Base-by-base conservation (phyloP, 805 yeast genomes). In the Metschnikowia gelsemii region DNA sequence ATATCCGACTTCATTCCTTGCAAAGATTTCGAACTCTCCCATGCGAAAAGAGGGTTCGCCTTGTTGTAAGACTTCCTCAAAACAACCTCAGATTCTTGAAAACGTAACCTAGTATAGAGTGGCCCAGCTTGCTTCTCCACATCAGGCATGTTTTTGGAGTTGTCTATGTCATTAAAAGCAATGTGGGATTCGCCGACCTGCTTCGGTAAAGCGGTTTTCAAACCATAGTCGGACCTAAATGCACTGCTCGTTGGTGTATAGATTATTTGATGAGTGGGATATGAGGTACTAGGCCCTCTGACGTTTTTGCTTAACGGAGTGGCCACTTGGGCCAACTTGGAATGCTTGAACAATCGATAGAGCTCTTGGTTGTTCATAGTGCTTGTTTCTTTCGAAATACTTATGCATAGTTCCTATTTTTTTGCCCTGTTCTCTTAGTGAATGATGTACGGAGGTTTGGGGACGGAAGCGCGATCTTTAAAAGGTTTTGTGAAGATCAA, bases 231-330 rank as follows among this genome's bases (percentile, higher is more conserved):
- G 47, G 84, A 81, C 63, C 87, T 71, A 11, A 71, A 59, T 32
- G 82, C 75, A 35, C 84, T 73, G 6, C 84, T 71, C 35, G 80
- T 77, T 38, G 85, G 80, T 0, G 93, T 80, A 60, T 76, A 82
- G 28, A 87, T 73, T 30, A 84, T 71, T 59, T 86, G 95, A 55
- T 82, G 89, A 0, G 86, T 78, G 19, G 95, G 95, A 8, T 57
- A 52, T 26, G 40, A 13, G 5, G 57, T 51, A 12, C 54, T 47
- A 18, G 54, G 51, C 4, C 59, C 62, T 42, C 73, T 57, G 43
- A 70, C 56, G 7, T 37, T 45, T 37, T 55, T 58, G 50, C 54
- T 53, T 42, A 66, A 58, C 8, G 75, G 75, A 23, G 58, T 64
- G 21, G 75, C 75, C 44, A 70, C 74, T 51, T 70, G 75, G 5